Percentiles rank a stretch among this genome's conserved stretches.
These are phyloP conservation scores for Pythium folliculosum DNA, from an alignment of 352 stramenopile species.

Conservation along the genomic window DNA sequence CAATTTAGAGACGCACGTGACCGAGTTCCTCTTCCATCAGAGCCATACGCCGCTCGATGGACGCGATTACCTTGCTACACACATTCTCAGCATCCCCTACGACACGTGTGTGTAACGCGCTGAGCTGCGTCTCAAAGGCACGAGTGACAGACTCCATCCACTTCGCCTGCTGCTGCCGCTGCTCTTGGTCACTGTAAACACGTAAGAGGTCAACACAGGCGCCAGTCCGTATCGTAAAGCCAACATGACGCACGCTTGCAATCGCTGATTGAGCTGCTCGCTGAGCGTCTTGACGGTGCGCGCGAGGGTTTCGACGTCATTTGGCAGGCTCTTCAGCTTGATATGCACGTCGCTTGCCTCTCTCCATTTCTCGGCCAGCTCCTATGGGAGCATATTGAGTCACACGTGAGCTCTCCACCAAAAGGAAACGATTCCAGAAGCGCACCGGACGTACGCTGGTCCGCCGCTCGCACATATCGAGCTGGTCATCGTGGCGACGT, in stretches of 20 bases:
- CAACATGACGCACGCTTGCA: constrained; percentile 10
- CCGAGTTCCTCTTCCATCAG: constrained; percentile 64
- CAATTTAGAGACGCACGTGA: constrained; percentile 27
- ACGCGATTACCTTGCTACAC: constrained; percentile 14
- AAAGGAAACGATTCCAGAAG: too few species aligned
- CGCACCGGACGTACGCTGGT: background rate
- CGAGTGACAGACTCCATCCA: constrained; percentile 16
- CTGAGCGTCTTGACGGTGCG: constrained; percentile 46
- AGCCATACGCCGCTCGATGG: constrained; percentile 38
- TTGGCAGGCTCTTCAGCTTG: constrained; percentile 28
- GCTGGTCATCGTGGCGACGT: constrained; percentile 25
- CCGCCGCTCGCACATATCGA: constrained; percentile 13
- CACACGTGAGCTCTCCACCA: too few species aligned
- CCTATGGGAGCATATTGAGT: constrained; percentile 7
- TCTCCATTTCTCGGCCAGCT: constrained; percentile 5
- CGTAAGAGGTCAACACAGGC: too few species aligned
- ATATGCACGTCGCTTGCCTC: constrained; percentile 1
- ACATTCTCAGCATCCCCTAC: constrained; percentile 12
- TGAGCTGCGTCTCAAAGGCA: constrained; percentile 20
- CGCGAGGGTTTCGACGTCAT: constrained; percentile 46
- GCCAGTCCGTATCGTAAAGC: too few species aligned
- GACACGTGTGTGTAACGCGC: constrained; percentile 10
- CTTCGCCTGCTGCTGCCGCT: constrained; percentile 11
- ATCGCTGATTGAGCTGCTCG: constrained; percentile 36
- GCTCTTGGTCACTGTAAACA: constrained; percentile 23